Base-by-base conservation (phyloP, 192 early-diverging fungal species). In the Backusella luteola region DNA sequence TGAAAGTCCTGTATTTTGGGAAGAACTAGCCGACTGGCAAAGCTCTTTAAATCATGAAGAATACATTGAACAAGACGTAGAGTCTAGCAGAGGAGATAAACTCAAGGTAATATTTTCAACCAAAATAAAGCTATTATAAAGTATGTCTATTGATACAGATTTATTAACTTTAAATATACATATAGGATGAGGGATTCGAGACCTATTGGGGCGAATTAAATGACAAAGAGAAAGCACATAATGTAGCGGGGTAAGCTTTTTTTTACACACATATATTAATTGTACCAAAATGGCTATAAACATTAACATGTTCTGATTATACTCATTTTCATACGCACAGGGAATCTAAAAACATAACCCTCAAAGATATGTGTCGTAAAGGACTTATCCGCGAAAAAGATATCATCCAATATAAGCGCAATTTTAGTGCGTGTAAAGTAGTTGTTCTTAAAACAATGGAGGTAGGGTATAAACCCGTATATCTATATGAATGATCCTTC, bases 281-380 rank as follows among this genome's bases (percentile, higher is more conserved):
- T 67, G 34, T 56, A 42, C 32, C 42, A 59, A 23, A 49, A 12
- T 29, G 23, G 4, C 2, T 63, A 49, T 49, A 49, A 29, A 29
- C 29, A 29, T 63, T 63, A 14, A 21, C 4, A 6, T 21, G 23
- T 41, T 11, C 41, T 78, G n/a, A 53, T 66, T 66, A 44, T 32
- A 35, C 11, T 66, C 19, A 21, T 67, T 42, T 68, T 68, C 42
- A 23, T 46, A 34, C 32, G 23, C 15, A 66, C 26, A 82, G 82
- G 7, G 82, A 83, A 44, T 83, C 82, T n/a, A 83, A 83, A 71
- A 76, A 44, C 32, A 83, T 83, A 26, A 79, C 82, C n/a, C 66
- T 83, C n/a, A 83, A 83, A 52, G 77, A 83, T 21, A 83, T 83
- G 82, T 83, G 82, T 63, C 71, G 79, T 38, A 76, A 79, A 29